Conservation (phyloP, 202 grass and related monocot species). For the Hordeum pubiflorum region DNA sequence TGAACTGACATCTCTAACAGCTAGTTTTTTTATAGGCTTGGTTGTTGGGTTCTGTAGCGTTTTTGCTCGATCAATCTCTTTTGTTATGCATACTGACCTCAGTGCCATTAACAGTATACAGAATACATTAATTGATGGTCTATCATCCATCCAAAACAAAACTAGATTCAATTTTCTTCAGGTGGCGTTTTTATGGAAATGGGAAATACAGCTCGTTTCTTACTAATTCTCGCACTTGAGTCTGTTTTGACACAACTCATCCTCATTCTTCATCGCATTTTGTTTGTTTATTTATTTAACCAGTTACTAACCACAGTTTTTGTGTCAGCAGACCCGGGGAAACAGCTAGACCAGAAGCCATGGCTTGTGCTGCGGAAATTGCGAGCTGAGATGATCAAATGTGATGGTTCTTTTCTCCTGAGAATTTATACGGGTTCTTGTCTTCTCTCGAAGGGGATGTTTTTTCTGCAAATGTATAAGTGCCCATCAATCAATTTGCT, state of each 20-base stretch:
- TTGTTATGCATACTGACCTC: not conserved
- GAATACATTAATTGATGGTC: not conserved
- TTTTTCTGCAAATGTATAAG: not conserved
- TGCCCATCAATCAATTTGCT: not conserved
- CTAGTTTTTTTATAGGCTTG: not conserved
- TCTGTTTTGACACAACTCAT: not conserved
- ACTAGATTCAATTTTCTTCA: not conserved
- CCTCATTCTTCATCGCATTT: not conserved
- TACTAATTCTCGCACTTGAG: not conserved
- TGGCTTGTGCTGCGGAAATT: constrained; percentile 7
- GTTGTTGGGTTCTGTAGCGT: not conserved
- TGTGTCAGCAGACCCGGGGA: constrained; percentile 22
- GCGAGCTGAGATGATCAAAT: not conserved
- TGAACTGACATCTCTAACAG: not conserved
- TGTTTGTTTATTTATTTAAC: not conserved
- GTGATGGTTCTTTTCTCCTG: too few species aligned
- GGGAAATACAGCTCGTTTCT: not conserved
- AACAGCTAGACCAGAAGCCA: not conserved
- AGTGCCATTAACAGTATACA: not conserved
- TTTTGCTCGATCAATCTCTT: not conserved
- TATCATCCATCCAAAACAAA: not conserved
- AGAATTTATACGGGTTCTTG: not conserved
- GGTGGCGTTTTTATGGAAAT: not conserved
- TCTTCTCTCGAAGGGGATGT: not conserved
- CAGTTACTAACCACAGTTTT: constrained; percentile 1